phyloP scores from a whole-genome alignment of 345 rosid genomes.

The Durio zibethinus region DNA sequence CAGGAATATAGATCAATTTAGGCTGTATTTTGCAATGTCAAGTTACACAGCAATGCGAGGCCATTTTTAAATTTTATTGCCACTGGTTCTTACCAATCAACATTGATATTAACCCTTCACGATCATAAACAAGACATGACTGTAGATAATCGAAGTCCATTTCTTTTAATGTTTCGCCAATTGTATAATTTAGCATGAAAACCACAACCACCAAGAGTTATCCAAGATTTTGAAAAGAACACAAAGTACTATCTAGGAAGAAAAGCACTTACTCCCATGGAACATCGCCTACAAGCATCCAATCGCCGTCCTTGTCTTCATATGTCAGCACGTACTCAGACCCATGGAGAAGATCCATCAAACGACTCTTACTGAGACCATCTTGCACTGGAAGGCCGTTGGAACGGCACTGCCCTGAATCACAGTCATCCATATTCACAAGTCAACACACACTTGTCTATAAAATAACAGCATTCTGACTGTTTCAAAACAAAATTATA shows the following conservation, averaged over 20 bases:
- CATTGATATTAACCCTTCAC: not conserved
- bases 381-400: conserved; percentile 9
- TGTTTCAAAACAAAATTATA: not conserved
- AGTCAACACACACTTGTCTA: not conserved
- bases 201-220: not conserved
- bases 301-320: conserved; percentile 79
- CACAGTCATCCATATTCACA: conserved; percentile 6
- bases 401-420: conserved; percentile 19
- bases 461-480: not conserved
- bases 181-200: not conserved
- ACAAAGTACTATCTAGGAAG: not conserved
- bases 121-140: not conserved
- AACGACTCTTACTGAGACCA: conserved; percentile 12
- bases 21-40: not conserved
- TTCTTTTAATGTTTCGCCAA: not conserved
- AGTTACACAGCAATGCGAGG: not conserved
- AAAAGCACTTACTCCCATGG: conserved; percentile 58
- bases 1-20: not conserved
- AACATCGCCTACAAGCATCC: conserved; percentile 89
- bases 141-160: not conserved
- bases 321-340: conserved; percentile 63
- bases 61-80: not conserved
- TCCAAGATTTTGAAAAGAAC: not conserved
- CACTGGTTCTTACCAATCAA: not conserved
- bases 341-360: conserved; percentile 32